These are phyloP conservation scores for Myrica gale DNA, from an alignment of 306 rosid genomes.

Conservation along the genomic window DNA sequence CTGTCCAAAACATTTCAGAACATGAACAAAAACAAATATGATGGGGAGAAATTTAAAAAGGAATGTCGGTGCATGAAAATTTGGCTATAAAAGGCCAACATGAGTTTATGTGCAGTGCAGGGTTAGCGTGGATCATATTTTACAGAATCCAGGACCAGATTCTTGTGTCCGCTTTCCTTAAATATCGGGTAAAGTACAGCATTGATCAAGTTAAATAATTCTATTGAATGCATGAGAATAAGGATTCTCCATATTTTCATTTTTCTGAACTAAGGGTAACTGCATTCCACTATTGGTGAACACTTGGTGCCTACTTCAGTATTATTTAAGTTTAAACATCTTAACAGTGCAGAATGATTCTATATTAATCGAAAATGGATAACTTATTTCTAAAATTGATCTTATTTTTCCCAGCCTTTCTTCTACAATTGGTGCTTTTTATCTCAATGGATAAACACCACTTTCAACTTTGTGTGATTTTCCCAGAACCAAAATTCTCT, in stretches of 20 bases:
- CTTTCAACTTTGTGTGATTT: neutral
- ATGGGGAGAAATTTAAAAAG: constrained; percentile 2
- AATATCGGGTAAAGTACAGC: neutral
- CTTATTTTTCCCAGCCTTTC: neutral
- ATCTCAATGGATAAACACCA: neutral
- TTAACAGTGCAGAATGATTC: neutral
- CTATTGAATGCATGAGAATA: neutral
- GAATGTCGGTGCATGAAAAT: constrained; percentile 16
- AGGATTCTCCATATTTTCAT: neutral
- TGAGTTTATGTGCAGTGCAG: neutral
- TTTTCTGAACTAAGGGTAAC: neutral
- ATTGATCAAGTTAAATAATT: neutral
- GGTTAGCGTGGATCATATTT: neutral
- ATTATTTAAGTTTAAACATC: neutral
- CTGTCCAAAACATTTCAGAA: constrained; percentile 37
- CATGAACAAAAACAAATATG: constrained; percentile 21
- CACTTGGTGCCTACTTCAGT: neutral
- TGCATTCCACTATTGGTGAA: neutral
- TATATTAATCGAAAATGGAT: neutral
- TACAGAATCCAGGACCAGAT: neutral
- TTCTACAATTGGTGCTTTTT: neutral
- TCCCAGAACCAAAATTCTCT: too few species aligned
- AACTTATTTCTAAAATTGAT: neutral
- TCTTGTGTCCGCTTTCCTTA: neutral
- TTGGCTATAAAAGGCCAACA: constrained; percentile 17